These are phyloP conservation scores for Neolentinus lepideus DNA, from an alignment of 1,284 basidiomycete genomes.

Conservation along the genomic window DNA sequence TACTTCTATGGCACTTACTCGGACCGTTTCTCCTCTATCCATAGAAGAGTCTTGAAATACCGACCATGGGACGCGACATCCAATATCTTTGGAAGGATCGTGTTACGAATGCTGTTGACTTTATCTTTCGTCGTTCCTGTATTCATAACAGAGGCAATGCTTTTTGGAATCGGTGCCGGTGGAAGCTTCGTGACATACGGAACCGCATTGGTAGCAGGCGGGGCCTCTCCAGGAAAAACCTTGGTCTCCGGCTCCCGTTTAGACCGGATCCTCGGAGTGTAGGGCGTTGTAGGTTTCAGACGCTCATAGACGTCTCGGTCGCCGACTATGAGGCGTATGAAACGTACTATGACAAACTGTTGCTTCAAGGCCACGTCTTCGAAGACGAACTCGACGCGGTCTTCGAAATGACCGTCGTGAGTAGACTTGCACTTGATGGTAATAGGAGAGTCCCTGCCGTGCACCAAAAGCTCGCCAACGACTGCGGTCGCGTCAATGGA, in stretches of 20 bases:
- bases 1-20: constrained; percentile 35
- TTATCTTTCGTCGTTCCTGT: neutral
- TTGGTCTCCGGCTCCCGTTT: constrained; percentile 30
- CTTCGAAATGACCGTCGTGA: constrained; percentile 40
- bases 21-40: constrained; percentile 52
- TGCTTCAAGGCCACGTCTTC: constrained; percentile 19
- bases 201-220: constrained; percentile 22
- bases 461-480: constrained; percentile 13
- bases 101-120: neutral
- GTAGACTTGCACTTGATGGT: constrained; percentile 26
- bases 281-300: constrained; percentile 43
- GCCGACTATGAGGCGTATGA: constrained; percentile 25
- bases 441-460: constrained; percentile 22
- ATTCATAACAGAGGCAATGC: neutral
- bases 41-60: constrained; percentile 45
- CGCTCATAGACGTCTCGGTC: constrained; percentile 38
- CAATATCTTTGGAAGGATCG: neutral
- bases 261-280: constrained; percentile 36
- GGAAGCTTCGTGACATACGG: constrained; percentile 20
- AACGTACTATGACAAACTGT: constrained; percentile 27
- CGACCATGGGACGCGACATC: constrained; percentile 26
- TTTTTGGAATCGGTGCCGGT: constrained; percentile 13
- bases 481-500: constrained; percentile 7
- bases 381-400: constrained; percentile 28
- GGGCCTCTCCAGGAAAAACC: constrained; percentile 39